Percentiles rank a stretch among this genome's conserved stretches.
Conservation (phyloP, 139 green algal genomes). For the Ettlia oleoabundans region DNA sequence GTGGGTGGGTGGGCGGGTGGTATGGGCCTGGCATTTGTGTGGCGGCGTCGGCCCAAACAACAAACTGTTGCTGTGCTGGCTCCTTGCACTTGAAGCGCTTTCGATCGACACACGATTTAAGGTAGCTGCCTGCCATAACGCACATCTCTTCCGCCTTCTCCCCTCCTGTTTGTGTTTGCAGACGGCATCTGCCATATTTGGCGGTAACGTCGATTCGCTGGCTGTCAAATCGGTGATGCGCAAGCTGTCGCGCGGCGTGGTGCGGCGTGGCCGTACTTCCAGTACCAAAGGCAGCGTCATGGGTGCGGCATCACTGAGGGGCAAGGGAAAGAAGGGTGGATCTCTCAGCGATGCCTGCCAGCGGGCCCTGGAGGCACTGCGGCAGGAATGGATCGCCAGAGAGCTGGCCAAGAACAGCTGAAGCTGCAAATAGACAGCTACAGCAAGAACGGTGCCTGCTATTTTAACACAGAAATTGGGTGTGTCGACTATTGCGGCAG, state of each 20-base stretch:
- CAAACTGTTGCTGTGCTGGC: too few relatives aligned
- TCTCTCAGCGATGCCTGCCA: neutral
- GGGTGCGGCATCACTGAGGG: neutral
- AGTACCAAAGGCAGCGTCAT: slow-evolving; percentile 13
- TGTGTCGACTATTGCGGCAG: too few relatives aligned
- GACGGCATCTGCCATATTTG: slow-evolving; percentile 14
- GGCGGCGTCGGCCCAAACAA: too few relatives aligned
- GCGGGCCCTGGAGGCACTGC: neutral
- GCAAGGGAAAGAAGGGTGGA: neutral
- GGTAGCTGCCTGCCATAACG: too few relatives aligned
- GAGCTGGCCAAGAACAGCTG: neutral
- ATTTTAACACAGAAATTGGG: neutral
- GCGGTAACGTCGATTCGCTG: slow-evolving; percentile 8
- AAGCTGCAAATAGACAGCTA: neutral
- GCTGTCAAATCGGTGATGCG: slow-evolving; percentile 43
- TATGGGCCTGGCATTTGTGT: too few relatives aligned
- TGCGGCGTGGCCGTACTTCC: slow-evolving; percentile 1
- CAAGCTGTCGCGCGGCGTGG: slow-evolving; percentile 31
- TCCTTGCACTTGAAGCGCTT: too few relatives aligned
- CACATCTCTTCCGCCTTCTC: neutral
- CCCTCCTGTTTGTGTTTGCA: neutral
- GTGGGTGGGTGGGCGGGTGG: too few relatives aligned
- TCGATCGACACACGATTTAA: too few relatives aligned
- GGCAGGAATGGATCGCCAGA: neutral
- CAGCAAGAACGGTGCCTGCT: neutral